Evolutionary conservation across 1,284 basidiomycete genomes (phyloP), one percentile per base, ranked within the genome.

Genomic region (Melampsora abietis-canadensis): DNA sequence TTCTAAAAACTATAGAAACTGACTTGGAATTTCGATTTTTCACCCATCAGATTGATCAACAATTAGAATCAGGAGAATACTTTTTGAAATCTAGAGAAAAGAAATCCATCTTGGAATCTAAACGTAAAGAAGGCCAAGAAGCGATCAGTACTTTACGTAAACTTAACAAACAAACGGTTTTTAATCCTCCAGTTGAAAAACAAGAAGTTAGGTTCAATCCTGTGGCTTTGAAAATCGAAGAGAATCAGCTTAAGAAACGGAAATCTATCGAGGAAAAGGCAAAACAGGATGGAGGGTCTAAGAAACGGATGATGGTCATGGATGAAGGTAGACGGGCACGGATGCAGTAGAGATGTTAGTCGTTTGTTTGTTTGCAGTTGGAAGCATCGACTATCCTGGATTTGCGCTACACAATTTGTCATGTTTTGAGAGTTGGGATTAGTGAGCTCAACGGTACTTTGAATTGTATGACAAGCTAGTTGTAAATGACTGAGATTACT

Each of bases 41-140:
- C 27, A 27, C 37, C 63, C 34, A 40, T 5, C 21, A 21, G 89
- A 86, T 98, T 81, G 95, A 99, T 82, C 82, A 94, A 72, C 91
- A 98, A 85, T 86, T 98, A 78, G 94, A 97, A 81, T 91, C 90
- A 4, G 95, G 95, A 84, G 95, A 98, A 82, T 98, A 98, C 82
- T 98, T 98, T 86, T 89, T 98, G 84, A 95, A 95, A 82, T 85
- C 90, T 8, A 86, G 87, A 76, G 89, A 93, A 82, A 92, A 90
- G 84, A 87, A 88, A 78, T 86, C 17, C 5, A 57, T 57, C 4
- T 1, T 57, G n/a, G 51, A 57, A 12, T 10, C 17, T 5, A 57
- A 21, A 57, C 51, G 51, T 10, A 21, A 21, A 21, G 51, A 57
- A 57, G 51, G 51, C 12, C 19, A 57, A n/a, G 51, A 57, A 4